Evolutionary conservation across 179 eudicot genomes (phyloP).

Genomic region (Camellia oleifera): DNA sequence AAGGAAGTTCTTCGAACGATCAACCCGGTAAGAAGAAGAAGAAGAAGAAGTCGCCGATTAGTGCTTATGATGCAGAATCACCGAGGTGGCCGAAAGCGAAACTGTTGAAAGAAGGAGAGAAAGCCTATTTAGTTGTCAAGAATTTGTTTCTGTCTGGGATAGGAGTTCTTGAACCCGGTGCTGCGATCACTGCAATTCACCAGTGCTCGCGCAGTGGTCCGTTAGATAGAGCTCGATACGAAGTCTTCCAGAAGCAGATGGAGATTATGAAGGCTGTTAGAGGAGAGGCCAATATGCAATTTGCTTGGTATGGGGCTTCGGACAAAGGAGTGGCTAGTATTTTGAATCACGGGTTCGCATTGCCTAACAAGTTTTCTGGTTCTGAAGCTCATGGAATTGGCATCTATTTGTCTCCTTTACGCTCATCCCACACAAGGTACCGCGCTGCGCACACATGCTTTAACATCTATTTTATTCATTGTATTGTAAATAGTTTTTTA

Average conservation of each 20-base stretch:
- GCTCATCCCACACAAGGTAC: constrained; percentile 40
- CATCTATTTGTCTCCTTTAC: constrained; percentile 42
- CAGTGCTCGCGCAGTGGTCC: constrained; percentile 28
- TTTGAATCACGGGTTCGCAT: constrained; percentile 43
- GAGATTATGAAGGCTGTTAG: constrained; percentile 36
- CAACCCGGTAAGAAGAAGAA: not conserved
- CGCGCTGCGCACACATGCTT: not conserved
- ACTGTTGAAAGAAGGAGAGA: constrained; percentile 32
- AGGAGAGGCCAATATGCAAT: constrained; percentile 32
- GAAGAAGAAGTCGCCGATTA: constrained; percentile 2
- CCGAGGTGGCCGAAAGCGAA: constrained; percentile 38
- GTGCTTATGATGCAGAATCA: constrained; percentile 1
- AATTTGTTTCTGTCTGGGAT: constrained; percentile 33
- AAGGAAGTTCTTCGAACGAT: constrained; percentile 14
- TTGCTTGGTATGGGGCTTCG: constrained; percentile 55
- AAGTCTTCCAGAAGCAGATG: constrained; percentile 36
- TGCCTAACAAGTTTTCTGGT: constrained; percentile 24
- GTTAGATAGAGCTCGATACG: constrained; percentile 34
- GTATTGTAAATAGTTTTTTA: not conserved
- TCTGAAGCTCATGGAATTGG: constrained; percentile 43
- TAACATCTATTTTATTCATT: not conserved
- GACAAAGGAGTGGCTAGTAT: constrained; percentile 31
- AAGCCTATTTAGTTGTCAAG: constrained; percentile 21
- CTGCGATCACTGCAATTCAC: constrained; percentile 35
- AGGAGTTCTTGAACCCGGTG: constrained; percentile 24